Evolutionary conservation across 768 basidiomycete genomes (phyloP).

Genomic region (Boletus rex-veris): DNA sequence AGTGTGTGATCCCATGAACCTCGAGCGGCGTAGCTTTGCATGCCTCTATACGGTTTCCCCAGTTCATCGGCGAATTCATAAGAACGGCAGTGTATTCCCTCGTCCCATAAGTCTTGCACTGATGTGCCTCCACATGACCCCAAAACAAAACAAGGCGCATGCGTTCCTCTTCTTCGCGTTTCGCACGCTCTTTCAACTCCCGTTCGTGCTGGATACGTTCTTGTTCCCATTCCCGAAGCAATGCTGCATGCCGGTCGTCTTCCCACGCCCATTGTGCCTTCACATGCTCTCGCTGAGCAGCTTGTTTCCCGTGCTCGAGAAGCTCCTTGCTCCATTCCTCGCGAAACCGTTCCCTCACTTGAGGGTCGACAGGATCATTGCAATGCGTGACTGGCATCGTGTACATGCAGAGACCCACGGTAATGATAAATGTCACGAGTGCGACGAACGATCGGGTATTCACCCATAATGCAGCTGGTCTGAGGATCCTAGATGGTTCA

Average conservation of each 20-base stretch:
- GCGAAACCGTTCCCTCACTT: conserved; percentile 20
- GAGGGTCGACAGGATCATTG: conserved; percentile 18
- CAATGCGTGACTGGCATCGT: conserved; percentile 14
- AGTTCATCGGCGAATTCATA: conserved; percentile 25
- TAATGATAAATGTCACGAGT: neutral
- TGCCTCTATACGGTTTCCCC: conserved; percentile 19
- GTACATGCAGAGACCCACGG: neutral
- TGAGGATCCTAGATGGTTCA: neutral
- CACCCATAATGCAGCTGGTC: neutral
- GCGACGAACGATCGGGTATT: neutral
- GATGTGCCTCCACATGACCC: conserved; percentile 13
- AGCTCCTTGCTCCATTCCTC: conserved; percentile 19
- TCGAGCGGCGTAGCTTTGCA: conserved; percentile 23
- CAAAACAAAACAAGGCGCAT: conserved; percentile 22
- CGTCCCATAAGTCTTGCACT: conserved; percentile 28
- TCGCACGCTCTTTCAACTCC: conserved; percentile 15
- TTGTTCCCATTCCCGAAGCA: conserved; percentile 15
- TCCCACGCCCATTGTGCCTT: conserved; percentile 22
- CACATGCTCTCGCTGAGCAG: conserved; percentile 3
- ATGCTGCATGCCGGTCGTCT: conserved; percentile 8
- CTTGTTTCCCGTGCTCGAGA: conserved; percentile 15
- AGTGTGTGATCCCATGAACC: conserved; percentile 19
- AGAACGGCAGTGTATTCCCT: conserved; percentile 31
- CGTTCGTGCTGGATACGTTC: conserved; percentile 18
- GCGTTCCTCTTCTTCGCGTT: conserved; percentile 20